phyloP scores from a whole-genome alignment of 345 rosid species.

The Eucalyptus pauciflora region DNA sequence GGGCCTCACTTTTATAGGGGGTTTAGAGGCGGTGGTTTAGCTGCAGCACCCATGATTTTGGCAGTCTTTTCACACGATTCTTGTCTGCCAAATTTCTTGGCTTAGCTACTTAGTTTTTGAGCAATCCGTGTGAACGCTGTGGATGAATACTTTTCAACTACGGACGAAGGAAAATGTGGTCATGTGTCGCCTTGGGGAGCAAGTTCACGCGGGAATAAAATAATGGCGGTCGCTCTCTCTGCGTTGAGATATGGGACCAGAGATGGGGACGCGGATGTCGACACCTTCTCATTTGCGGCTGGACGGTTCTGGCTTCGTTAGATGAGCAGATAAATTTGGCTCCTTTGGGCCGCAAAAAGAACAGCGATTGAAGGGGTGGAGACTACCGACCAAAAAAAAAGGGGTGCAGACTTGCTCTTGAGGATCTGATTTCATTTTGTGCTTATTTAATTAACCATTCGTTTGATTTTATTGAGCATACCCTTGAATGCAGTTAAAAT shows the following conservation, averaged over 20 bases:
- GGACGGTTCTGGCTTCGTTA: not conserved
- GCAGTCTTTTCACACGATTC: not conserved
- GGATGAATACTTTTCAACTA: not conserved
- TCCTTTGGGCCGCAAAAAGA: not conserved
- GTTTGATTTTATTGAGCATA: no score
- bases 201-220: not conserved
- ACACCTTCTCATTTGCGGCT: not conserved
- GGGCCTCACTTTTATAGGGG: not conserved
- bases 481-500: no score
- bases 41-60: not conserved
- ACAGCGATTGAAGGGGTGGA: not conserved
- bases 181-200: not conserved
- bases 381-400: no score
- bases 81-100: not conserved
- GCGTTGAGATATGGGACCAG: not conserved
- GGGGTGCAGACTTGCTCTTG: not conserved
- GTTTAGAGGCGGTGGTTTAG: not conserved
- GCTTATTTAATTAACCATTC: no score
- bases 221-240: not conserved
- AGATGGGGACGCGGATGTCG: not conserved
- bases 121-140: not conserved
- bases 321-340: not conserved
- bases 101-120: not conserved
- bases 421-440: not conserved
- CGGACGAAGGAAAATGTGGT: not conserved